phyloP scores from a whole-genome alignment of 2,329 filamentous ascomycete genomes.

The Sporothrix variecibatus region DNA sequence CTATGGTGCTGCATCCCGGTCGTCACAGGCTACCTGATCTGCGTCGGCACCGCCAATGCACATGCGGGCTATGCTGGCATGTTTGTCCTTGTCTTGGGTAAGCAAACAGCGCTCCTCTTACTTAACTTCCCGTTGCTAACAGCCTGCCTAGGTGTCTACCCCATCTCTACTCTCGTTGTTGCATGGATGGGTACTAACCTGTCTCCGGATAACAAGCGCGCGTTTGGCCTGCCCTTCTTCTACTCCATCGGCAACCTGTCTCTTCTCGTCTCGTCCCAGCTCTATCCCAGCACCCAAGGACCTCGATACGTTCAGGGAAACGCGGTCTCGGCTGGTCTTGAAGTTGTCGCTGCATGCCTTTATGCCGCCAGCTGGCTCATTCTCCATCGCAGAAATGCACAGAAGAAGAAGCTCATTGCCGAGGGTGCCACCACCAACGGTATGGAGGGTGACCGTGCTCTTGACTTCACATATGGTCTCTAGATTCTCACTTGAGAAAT shows the following conservation, averaged over 20 bases:
- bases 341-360: conserved; percentile 18
- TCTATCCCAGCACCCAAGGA: conserved; percentile 26
- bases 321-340: conserved; percentile 22
- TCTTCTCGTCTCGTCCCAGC: conserved; percentile 24
- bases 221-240: conserved; percentile 23
- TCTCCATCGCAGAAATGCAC: conserved; percentile 18
- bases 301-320: conserved; percentile 27
- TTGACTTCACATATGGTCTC: neutral
- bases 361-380: conserved; percentile 17
- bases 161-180: conserved; percentile 23
- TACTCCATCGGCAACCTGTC: conserved; percentile 26
- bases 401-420: conserved; percentile 24
- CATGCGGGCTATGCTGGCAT: conserved; percentile 25
- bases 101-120: no score
- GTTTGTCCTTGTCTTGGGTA: conserved; percentile 22
- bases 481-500: neutral
- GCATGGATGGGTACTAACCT: conserved; percentile 26
- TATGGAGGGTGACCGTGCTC: conserved; percentile 13
- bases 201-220: conserved; percentile 25
- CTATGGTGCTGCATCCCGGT: conserved; percentile 15
- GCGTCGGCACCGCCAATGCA: conserved; percentile 23
- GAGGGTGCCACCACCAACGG: conserved; percentile 25
- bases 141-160: conserved; percentile 13
- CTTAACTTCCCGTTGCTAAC: neutral
- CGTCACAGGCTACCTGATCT: conserved; percentile 23